Evolutionary conservation across 768 basidiomycete genomes (phyloP), one percentile per base, ranked within the genome.

Genomic region (Boletellus emodensis): DNA sequence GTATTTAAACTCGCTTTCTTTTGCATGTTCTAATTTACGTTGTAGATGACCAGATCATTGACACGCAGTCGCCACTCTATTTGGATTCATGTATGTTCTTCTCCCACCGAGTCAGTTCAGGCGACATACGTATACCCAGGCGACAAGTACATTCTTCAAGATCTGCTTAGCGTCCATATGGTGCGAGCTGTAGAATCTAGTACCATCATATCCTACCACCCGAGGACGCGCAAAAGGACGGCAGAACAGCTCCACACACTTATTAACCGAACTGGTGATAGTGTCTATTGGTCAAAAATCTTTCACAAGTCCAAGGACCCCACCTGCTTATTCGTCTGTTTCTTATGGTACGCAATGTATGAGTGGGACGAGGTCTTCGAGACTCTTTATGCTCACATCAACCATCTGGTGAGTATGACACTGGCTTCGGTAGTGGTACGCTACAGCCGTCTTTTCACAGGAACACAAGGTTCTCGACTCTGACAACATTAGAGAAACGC

Each of bases 281-380:
- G 70, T 32, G 68, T 70, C 38, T 70, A 67, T 44, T 67, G 66
- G 65, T 52, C 51, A 20, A 67, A 67, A 32, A 57, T 59, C n/a
- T 69, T 65, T 15, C 0, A 24, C 0, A 49, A 17, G 6, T 56
- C 46, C 44, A 68, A 64, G 5, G 82, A 83, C 49, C 78, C 81
- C 7, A 83, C 81, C 0, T 81, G 82, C 48, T 57, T 83, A 9
- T 67, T 83, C 40, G 55, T 83, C 6, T 71, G 75, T 37, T 67
- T 76, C 24, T 61, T 84, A 40, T 84, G 82, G 82, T 81, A 82
- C 56, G 75, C 78, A 1, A 63, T 82, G 18, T 83, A 84, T 55
- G 71, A 79, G 2, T 84, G 82, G 80, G 82, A 84, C 48, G 81
- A 84, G 58, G 67, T 78, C 3, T 69, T 82, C 28, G 81, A 82